Evolutionary conservation across 2,329 filamentous ascomycete genomes (phyloP).

Genomic region (Cytospora paraplurivora): DNA sequence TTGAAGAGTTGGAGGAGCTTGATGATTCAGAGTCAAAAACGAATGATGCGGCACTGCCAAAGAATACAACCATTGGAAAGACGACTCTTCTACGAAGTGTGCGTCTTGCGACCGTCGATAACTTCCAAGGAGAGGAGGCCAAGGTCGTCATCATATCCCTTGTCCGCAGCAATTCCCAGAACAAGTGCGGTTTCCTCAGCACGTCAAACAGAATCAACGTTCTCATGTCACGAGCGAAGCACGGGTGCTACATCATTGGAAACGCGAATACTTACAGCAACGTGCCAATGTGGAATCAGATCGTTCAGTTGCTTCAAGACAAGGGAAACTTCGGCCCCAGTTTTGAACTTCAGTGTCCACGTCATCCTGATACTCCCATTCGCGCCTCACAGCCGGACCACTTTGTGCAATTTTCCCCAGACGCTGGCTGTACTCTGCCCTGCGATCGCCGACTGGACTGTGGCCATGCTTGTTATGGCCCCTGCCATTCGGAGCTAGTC

Average conservation of each 20-base stretch:
- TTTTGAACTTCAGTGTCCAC: conserved; percentile 60
- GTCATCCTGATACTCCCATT: conserved; percentile 58
- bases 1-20: conserved; percentile 51
- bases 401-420: conserved; percentile 52
- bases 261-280: conserved; percentile 59
- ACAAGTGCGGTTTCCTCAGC: conserved; percentile 65
- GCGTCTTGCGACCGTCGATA: conserved; percentile 68
- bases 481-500: conserved; percentile 51
- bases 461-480: conserved; percentile 49
- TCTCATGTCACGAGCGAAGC: conserved; percentile 64
- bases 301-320: conserved; percentile 54
- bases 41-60: neutral
- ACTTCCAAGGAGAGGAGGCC: conserved; percentile 77
- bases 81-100: conserved; percentile 51
- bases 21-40: conserved; percentile 38
- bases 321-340: conserved; percentile 50
- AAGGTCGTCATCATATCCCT: conserved; percentile 71
- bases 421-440: conserved; percentile 59
- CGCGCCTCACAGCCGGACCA: conserved; percentile 50
- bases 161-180: conserved; percentile 65
- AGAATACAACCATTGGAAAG: conserved; percentile 35
- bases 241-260: conserved; percentile 73
- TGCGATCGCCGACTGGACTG: conserved; percentile 54
- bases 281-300: conserved; percentile 65
- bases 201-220: conserved; percentile 71